Evolutionary conservation across 306 rosid species (phyloP).

Genomic region (Fagus crenata): DNA sequence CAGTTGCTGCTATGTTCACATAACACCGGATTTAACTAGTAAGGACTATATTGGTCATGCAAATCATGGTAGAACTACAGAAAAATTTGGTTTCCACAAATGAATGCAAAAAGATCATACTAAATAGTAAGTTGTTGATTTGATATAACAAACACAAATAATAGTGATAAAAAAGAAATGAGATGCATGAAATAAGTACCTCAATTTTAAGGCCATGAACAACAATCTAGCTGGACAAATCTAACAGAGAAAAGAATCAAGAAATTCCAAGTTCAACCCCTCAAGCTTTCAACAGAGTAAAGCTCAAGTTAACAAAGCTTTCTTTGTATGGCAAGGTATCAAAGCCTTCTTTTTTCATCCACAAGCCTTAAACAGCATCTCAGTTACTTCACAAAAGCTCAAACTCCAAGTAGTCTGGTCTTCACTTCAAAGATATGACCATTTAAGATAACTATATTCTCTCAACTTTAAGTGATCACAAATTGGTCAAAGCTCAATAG

Average conservation of each 20-base stretch:
- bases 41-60: slow-evolving; percentile 14
- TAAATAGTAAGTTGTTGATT: slow-evolving; percentile 6
- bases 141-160: slow-evolving; percentile 9
- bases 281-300: slow-evolving; percentile 46
- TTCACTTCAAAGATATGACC: slow-evolving; percentile 36
- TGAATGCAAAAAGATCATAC: slow-evolving; percentile 25
- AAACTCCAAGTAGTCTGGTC: slow-evolving; percentile 29
- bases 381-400: slow-evolving; percentile 42
- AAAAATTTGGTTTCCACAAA: slow-evolving; percentile 17
- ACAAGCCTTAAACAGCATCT: slow-evolving; percentile 34
- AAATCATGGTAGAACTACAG: slow-evolving; percentile 7
- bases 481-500: slow-evolving; percentile 35
- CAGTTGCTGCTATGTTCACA: background rate
- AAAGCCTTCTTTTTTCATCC: slow-evolving; percentile 37
- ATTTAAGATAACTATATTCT: slow-evolving; percentile 26
- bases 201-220: slow-evolving; percentile 33
- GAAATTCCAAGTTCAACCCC: slow-evolving; percentile 44
- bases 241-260: slow-evolving; percentile 29
- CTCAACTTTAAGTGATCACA: slow-evolving; percentile 32
- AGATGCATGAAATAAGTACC: slow-evolving; percentile 40
- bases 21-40: background rate
- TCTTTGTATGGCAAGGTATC: slow-evolving; percentile 75
- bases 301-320: slow-evolving; percentile 42
- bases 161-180: slow-evolving; percentile 23
- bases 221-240: slow-evolving; percentile 40